Evolutionary conservation across 495 filamentous ascomycete species (phyloP), one percentile per base, ranked within the genome.

Genomic region (Staphylotrichum tortipilum): DNA sequence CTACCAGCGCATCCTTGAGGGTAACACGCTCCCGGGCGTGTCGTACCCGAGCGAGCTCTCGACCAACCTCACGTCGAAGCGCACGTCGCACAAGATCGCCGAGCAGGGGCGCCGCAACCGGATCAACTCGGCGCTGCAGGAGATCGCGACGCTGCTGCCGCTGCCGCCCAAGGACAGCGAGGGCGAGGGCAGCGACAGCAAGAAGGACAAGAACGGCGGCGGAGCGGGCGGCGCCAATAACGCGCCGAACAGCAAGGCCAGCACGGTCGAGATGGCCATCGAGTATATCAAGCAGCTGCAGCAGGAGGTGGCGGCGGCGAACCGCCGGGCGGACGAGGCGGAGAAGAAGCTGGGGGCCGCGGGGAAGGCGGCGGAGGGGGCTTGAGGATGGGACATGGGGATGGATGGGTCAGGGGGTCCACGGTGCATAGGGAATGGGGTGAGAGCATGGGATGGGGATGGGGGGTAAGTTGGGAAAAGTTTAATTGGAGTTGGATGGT

Each of bases 1-100:
- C 63, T 98, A 98, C 61, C 92, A 98, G 63, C 92, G 95, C 60
- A 92, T 98, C 46, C 68, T 98, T 23, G 91, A 97, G 62, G 92
- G 92, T 36, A 97, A 84, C 34, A 80, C 85, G 36, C 80, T 95
- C 4, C 88, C 88, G 0, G 92, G 92, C 10, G 84, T 98, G 21
- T 86, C 82, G 1, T 98, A 95, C 54, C 92, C 92, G 0, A 85
- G 87, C 56, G 84, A 88, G 14, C 75, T 98, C 17, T 91, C 89
- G 4, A 92, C 89, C 28, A 94, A 94, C 47, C 70, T 98, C 26
- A 96, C 89, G 22, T 94, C 88, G 9, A 98, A 98, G 71, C 85
- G 92, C 53, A 97, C 92, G 7, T 94, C 88, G 33, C 92, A 98
- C 71, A 98, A 98, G 65, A 85, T 98, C 50, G 92, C 92, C 6